Conservation (phyloP, 192 early-diverging fungal species). For the Haplosporangium gracile region DNA sequence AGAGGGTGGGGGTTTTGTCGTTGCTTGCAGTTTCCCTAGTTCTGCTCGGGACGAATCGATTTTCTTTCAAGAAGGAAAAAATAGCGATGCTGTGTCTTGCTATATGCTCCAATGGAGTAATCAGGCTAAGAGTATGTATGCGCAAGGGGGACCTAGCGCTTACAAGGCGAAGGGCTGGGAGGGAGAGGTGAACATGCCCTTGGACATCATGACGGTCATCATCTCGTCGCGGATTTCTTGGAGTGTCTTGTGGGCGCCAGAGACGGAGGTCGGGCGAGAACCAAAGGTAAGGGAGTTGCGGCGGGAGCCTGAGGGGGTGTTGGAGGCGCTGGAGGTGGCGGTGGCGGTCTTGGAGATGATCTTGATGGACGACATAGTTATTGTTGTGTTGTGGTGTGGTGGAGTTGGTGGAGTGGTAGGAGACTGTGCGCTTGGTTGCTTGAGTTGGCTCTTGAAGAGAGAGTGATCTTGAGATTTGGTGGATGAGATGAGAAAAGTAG, state of each 20-base stretch:
- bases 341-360: constrained; percentile 24
- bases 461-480: neutral
- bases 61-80: constrained; percentile 7
- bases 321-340: neutral
- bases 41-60: constrained; percentile 10
- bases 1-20: neutral
- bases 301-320: constrained; percentile 14
- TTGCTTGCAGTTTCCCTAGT: constrained; percentile 20
- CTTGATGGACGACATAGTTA: constrained; percentile 30
- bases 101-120: neutral
- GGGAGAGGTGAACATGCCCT: constrained; percentile 25
- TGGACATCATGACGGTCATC: constrained; percentile 34
- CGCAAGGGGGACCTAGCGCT: neutral
- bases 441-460: neutral
- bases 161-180: constrained; percentile 46
- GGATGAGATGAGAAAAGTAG: neutral
- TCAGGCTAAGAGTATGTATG: neutral
- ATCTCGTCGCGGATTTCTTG: constrained; percentile 41
- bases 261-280: neutral
- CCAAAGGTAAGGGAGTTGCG: constrained; percentile 19
- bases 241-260: neutral
- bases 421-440: neutral
- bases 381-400: neutral
- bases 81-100: neutral
- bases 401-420: neutral